phyloP scores from a whole-genome alignment of 805 yeast species.

The Pichia nakasei region DNA sequence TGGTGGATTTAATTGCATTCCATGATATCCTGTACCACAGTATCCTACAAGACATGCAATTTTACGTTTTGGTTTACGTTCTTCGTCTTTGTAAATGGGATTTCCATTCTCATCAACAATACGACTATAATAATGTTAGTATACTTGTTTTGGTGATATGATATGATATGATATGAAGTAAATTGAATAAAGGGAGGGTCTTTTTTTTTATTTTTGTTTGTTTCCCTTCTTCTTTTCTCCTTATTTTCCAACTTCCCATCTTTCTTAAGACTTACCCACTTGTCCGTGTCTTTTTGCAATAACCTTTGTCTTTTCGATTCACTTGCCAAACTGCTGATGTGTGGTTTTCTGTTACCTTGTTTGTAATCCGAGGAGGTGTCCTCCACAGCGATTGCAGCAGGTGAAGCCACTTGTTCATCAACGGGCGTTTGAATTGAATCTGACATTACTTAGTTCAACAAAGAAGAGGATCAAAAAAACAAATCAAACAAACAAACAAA shows the following conservation, averaged over 20 bases:
- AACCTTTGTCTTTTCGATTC: constrained; percentile 24
- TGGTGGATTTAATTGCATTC: constrained; percentile 91
- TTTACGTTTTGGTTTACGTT: constrained; percentile 73
- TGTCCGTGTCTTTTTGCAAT: constrained; percentile 28
- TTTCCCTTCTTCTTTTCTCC: no score
- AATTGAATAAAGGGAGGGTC: no score
- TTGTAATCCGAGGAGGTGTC: no score
- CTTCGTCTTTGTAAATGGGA: constrained; percentile 43
- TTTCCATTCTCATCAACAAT: constrained; percentile 55
- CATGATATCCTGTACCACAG: constrained; percentile 95
- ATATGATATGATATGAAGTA: no score
- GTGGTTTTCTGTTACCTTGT: neutral
- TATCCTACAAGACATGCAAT: constrained; percentile 89
- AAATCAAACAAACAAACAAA: no score
- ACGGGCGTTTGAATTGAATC: neutral
- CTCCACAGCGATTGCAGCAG: neutral
- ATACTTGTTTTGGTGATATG: neutral
- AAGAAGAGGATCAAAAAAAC: neutral
- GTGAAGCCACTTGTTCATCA: neutral
- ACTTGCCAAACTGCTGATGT: constrained; percentile 11
- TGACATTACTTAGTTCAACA: neutral
- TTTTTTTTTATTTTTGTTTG: no score
- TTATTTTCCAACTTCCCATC: no score
- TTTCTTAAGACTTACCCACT: constrained; percentile 60
- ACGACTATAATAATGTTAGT: constrained; percentile 26